These are phyloP conservation scores for Capronia americana DNA, from an alignment of 2,329 filamentous ascomycete genomes.

Conservation along the genomic window DNA sequence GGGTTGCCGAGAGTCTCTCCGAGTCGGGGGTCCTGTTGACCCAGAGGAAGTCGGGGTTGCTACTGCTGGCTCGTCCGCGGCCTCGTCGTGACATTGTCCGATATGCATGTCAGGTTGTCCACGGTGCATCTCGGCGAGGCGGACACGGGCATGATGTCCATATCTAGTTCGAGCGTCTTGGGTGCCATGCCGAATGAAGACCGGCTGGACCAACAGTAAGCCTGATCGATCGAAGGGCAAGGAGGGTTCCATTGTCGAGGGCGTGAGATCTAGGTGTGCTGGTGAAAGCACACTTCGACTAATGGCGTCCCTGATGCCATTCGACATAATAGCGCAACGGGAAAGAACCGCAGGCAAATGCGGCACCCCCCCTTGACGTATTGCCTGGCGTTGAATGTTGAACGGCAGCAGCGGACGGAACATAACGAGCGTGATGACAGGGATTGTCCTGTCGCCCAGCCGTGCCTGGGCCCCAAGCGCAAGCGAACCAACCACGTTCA, in stretches of 20 bases:
- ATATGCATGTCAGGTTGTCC: conserved; percentile 8
- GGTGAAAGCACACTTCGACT: conserved; percentile 6
- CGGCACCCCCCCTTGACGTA: conserved; percentile 10
- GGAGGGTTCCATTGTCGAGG: conserved; percentile 14
- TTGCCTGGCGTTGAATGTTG: not conserved
- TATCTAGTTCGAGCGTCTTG: conserved; percentile 15
- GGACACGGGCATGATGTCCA: conserved; percentile 10
- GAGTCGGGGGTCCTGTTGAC: conserved; percentile 34
- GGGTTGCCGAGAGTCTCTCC: conserved; percentile 27
- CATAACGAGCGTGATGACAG: not conserved
- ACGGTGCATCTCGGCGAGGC: conserved; percentile 1
- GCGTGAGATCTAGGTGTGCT: conserved; percentile 9
- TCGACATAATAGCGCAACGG: conserved; percentile 14
- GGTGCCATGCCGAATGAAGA: conserved; percentile 12
- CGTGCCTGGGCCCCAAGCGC: not conserved
- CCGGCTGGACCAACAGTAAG: conserved; percentile 15
- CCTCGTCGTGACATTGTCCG: conserved; percentile 27
- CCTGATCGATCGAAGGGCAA: conserved; percentile 12
- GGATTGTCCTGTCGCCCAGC: not conserved
- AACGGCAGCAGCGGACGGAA: conserved; percentile 5
- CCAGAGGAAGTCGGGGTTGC: conserved; percentile 34
- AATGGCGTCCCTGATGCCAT: conserved; percentile 13
- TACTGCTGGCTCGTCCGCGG: conserved; percentile 15
- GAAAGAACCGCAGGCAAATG: conserved; percentile 9
- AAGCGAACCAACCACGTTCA: conserved; percentile 1